These are phyloP conservation scores for Astrocystis sublimbata DNA, from an alignment of 495 filamentous ascomycete genomes.

Conservation along the genomic window DNA sequence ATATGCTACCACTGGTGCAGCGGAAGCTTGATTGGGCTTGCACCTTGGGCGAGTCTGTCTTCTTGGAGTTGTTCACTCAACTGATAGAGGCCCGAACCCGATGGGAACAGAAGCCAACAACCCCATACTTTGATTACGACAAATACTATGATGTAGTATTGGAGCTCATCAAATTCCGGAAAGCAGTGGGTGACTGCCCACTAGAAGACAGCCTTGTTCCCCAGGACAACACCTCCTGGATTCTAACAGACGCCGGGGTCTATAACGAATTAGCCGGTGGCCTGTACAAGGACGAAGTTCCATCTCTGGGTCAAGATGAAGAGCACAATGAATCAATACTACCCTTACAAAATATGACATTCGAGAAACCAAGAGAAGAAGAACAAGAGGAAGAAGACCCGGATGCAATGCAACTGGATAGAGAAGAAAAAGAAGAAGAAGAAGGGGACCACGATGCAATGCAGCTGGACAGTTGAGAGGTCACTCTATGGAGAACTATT, in stretches of 20 bases:
- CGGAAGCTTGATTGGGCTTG: background rate
- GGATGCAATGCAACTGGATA: background rate
- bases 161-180: background rate
- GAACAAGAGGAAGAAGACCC: background rate
- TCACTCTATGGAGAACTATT: no score
- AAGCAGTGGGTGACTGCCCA: background rate
- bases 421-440: background rate
- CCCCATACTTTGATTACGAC: background rate
- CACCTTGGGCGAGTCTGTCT: background rate
- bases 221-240: background rate
- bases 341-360: background rate
- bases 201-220: background rate
- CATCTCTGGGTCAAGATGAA: background rate
- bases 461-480: no score
- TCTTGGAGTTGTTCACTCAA: slow-evolving; percentile 3
- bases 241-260: slow-evolving; percentile 4
- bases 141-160: background rate
- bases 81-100: background rate
- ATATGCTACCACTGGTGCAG: background rate
- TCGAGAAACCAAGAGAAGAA: background rate
- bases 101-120: background rate
- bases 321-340: background rate
- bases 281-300: background rate
- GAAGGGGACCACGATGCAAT: no score
- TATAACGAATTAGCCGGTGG: slow-evolving; percentile 13